A percentile compares a stretch with the other conserved stretches of the same genome.
These are phyloP conservation scores for Penstemon barbatus DNA, from an alignment of 257 asterid species.

Conservation along the genomic window DNA sequence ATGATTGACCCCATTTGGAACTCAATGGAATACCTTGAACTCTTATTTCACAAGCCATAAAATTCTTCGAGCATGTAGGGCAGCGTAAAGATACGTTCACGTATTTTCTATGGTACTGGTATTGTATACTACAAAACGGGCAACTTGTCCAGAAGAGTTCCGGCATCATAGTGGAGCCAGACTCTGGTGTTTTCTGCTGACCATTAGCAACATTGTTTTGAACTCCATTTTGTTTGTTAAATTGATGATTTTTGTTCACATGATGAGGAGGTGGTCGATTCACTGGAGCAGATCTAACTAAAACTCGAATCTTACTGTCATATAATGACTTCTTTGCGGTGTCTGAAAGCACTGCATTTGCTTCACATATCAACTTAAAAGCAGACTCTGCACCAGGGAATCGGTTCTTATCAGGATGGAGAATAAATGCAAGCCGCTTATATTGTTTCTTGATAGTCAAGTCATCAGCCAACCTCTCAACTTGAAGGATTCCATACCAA, in stretches of 20 bases:
- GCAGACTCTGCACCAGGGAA: constrained; percentile 71
- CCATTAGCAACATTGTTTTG: constrained; percentile 32
- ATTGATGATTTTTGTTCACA: constrained; percentile 18
- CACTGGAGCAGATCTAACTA: constrained; percentile 27
- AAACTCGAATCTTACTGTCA: constrained; percentile 44
- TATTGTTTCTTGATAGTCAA: constrained; percentile 59
- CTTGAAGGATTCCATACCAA: constrained; percentile 65
- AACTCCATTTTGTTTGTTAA: constrained; percentile 23
- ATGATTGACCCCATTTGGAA: constrained; percentile 35
- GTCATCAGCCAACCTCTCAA: constrained; percentile 49
- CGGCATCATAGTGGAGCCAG: constrained; percentile 27
- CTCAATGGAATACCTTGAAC: constrained; percentile 38
- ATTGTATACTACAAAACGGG: constrained; percentile 51
- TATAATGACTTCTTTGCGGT: constrained; percentile 43
- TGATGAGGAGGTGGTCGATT: constrained; percentile 28
- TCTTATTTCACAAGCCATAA: constrained; percentile 43
- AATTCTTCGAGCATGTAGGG: constrained; percentile 43
- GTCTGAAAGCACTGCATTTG: constrained; percentile 56
- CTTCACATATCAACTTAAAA: constrained; percentile 62
- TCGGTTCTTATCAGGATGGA: constrained; percentile 75
- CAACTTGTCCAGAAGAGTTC: constrained; percentile 59
- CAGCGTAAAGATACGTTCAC: constrained; percentile 46
- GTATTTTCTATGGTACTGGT: constrained; percentile 38
- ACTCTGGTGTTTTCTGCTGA: constrained; percentile 31
- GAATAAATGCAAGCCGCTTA: constrained; percentile 55